Evolutionary conservation across 805 yeast species (phyloP).

Genomic region (Torulaspora maleeae): DNA sequence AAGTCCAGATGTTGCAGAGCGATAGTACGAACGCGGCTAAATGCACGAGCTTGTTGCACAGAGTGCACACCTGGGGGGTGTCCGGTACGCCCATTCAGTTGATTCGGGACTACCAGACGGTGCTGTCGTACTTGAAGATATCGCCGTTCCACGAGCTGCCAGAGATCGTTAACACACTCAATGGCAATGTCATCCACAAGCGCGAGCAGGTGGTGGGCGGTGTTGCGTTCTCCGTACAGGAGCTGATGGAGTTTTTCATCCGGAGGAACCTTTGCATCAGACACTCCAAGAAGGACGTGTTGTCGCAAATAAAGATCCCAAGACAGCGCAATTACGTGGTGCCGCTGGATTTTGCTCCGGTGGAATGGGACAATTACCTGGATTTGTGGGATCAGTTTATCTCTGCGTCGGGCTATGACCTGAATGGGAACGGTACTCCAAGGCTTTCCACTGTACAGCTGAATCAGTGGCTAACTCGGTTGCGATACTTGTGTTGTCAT

Average conservation of each 20-base stretch:
- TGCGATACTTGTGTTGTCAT: slow-evolving; percentile 82
- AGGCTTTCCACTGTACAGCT: slow-evolving; percentile 49
- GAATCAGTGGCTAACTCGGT: slow-evolving; percentile 61
- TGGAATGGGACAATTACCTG: slow-evolving; percentile 81
- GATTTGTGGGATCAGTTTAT: slow-evolving; percentile 58
- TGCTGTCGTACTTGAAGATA: slow-evolving; percentile 60
- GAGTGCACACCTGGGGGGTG: slow-evolving; percentile 94
- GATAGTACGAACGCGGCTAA: slow-evolving; percentile 72
- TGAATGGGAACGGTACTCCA: slow-evolving; percentile 47
- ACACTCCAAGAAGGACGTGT: slow-evolving; percentile 82
- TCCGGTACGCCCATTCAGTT: slow-evolving; percentile 88
- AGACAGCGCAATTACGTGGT: slow-evolving; percentile 67
- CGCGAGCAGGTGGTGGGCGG: slow-evolving; percentile 20
- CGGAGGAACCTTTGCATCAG: slow-evolving; percentile 50
- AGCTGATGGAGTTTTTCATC: slow-evolving; percentile 51
- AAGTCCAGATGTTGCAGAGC: slow-evolving; percentile 83
- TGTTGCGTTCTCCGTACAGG: slow-evolving; percentile 32
- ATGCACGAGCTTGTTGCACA: slow-evolving; percentile 72
- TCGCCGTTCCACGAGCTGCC: slow-evolving; percentile 54
- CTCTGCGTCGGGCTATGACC: slow-evolving; percentile 48
- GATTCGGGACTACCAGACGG: slow-evolving; percentile 62
- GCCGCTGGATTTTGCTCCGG: slow-evolving; percentile 68
- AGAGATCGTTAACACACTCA: slow-evolving; percentile 15
- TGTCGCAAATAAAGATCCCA: slow-evolving; percentile 71
- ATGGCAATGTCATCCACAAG: slow-evolving; percentile 8